Conservation (phyloP, 768 basidiomycete genomes). For the Stropharia rugosoannulata region DNA sequence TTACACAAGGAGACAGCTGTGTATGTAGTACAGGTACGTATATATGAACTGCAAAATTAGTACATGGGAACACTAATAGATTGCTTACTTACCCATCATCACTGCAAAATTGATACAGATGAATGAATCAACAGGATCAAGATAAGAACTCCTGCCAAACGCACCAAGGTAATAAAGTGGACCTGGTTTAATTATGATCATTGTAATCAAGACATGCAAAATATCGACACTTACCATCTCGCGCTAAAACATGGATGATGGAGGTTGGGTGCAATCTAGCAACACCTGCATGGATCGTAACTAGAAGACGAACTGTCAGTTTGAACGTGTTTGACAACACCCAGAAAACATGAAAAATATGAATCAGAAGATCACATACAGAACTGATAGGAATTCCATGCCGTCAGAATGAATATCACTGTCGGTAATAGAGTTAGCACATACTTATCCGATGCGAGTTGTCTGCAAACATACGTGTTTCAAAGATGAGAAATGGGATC, state of each 20-base stretch:
- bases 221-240: too few species aligned
- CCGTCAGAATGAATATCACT: neutral
- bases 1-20: constrained; percentile 20
- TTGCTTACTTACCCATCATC: neutral
- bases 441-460: neutral
- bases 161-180: too few species aligned
- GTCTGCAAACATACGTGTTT: constrained; percentile 8
- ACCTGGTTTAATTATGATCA: too few species aligned
- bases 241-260: neutral
- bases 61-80: neutral
- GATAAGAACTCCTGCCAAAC: too few species aligned
- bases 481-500: constrained; percentile 17
- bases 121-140: too few species aligned
- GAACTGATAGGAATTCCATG: neutral
- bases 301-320: neutral
- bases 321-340: neutral
- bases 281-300: neutral
- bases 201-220: too few species aligned
- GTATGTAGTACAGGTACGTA: too few species aligned
- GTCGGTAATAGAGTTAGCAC: neutral
- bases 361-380: neutral
- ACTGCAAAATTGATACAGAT: too few species aligned
- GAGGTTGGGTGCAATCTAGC: too few species aligned
- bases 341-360: neutral
- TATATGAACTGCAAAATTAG: neutral